Evolutionary conservation across 306 rosid species (phyloP), one percentile per base, ranked within the genome.

Genomic region (Acacia confusa): DNA sequence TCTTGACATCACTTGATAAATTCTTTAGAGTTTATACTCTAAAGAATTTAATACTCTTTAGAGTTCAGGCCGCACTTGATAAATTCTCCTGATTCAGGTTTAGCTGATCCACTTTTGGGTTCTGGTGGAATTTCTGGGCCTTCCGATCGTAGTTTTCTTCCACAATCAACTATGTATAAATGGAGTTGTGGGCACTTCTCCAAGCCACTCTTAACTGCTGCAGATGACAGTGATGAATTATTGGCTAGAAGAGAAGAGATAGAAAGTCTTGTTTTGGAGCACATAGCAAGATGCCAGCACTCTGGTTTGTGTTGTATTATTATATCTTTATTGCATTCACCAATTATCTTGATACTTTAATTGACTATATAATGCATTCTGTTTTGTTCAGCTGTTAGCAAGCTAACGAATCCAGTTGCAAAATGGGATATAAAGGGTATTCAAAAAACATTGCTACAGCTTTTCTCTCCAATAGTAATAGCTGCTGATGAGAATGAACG

Each of bases 131-230:
- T 86, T 75, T 72, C 92, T 52, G 91, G 88, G 74, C 38, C 91
- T 74, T 88, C 94, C 12, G 99, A 96, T 77, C 94, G 90, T 82
- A 88, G 98, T 85, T 88, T 92, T 70, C 92, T n/a, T n/a, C n/a
- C n/a, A n/a, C n/a, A 91, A 83, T 96, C 99, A 80, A 85, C 90
- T 50, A 96, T 96, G 79, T 96, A 96, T 84, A 91, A 89, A 78
- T 96, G 99, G 99, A 91, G 99, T 78, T 96, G 99, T 79, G 97
- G 97, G 67, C 97, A 92, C 86, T 96, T 96, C 83, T 96, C 99
- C 79, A 94, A 91, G 89, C 98, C 99, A 47, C 94, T 94, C 74
- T 92, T 93, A 73, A 86, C 84, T 69, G 84, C 88, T 12, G 85
- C 88, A 16, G 99, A 96, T 78, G 98, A 96, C 55, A 74, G 92